Base-by-base conservation (phyloP, 1,284 basidiomycete genomes). In the Marasmius oreades region DNA sequence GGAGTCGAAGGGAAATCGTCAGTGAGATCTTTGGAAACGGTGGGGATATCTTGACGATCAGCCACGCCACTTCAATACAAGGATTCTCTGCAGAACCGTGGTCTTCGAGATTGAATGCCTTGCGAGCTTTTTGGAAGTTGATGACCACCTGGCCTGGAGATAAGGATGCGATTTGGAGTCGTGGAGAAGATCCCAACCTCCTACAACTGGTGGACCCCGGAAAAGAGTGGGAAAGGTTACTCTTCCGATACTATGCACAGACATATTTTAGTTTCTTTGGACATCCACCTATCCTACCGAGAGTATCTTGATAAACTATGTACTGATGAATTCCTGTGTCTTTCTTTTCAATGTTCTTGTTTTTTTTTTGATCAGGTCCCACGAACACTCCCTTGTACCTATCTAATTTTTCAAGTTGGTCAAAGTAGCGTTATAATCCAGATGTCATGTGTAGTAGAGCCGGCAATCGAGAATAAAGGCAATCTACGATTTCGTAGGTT, bases 91-190 rank as follows among this genome's bases (percentile, higher is more conserved):
- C 46, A 8, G 23, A 34, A 2, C 16, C 23, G 3, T 55, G 53
- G 53, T 2, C 1, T 7, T 31, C 48, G 12, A 14, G 45, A 18
- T 37, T 48, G 10, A 11, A 3, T 3, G 22, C 46, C 1, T 12
- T 55, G n/a, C 31, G 36, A 16, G 3, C 18, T 1, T 26, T 55
- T 23, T 36, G 33, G 33, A 11, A 2, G 12, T 6, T 55, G 10
- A 48, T 55, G 45, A 11, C 39, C 10, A 28, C 45, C 28, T 55
- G 53, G 53, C 53, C 33, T 3, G 53, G 53, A 1, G 33, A n/a
- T 6, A 55, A 50, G 22, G 44, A 23, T 3, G 3, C 16, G 23
- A 39, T 50, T 16, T 55, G 53, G 53, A 2, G 14, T 1, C 28
- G 23, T 3, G 53, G 45, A 12, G 28, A 48, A 8, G 33, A 55